A percentile compares a stretch with the other conserved stretches of the same genome.
Evolutionary conservation across 257 asterid species (phyloP).

Genomic region (Nicotiana attenuata): DNA sequence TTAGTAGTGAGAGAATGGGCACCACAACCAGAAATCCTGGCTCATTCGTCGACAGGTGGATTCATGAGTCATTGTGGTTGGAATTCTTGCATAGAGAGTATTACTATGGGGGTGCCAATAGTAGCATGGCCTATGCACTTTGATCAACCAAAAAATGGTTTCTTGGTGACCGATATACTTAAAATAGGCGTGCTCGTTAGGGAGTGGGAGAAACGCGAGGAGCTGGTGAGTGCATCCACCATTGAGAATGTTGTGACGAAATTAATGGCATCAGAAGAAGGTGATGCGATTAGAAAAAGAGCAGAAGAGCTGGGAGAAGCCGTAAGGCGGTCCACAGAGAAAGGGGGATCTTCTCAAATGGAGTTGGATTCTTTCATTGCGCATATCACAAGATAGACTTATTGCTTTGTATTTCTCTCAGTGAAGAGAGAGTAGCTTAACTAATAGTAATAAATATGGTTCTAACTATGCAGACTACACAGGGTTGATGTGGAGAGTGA

Average conservation of each 20-base stretch:
- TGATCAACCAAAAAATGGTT: slow-evolving; percentile 41
- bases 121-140: slow-evolving; percentile 28
- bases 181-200: slow-evolving; percentile 26
- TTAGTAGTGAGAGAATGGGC: slow-evolving; percentile 22
- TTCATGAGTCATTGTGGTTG: slow-evolving; percentile 27
- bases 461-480: no score
- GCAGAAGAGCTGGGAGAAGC: slow-evolving; percentile 27
- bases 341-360: slow-evolving; percentile 10
- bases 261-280: slow-evolving; percentile 39
- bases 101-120: slow-evolving; percentile 13
- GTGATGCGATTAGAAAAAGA: slow-evolving; percentile 29
- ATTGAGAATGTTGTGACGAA: slow-evolving; percentile 26
- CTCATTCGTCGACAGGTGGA: slow-evolving; percentile 12
- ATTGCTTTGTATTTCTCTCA: not conserved
- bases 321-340: not conserved
- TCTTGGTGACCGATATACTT: slow-evolving; percentile 26
- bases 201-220: slow-evolving; percentile 28
- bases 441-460: no score
- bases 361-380: slow-evolving; percentile 24
- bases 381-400: slow-evolving; percentile 19
- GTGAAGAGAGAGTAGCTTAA: no score
- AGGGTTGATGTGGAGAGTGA: not conserved
- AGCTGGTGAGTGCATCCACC: slow-evolving; percentile 14
- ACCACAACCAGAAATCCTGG: slow-evolving; percentile 18
- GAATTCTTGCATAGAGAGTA: slow-evolving; percentile 23